These are phyloP conservation scores for Pichia sporocuriosa DNA, from an alignment of 805 yeast species.

Conservation along the genomic window DNA sequence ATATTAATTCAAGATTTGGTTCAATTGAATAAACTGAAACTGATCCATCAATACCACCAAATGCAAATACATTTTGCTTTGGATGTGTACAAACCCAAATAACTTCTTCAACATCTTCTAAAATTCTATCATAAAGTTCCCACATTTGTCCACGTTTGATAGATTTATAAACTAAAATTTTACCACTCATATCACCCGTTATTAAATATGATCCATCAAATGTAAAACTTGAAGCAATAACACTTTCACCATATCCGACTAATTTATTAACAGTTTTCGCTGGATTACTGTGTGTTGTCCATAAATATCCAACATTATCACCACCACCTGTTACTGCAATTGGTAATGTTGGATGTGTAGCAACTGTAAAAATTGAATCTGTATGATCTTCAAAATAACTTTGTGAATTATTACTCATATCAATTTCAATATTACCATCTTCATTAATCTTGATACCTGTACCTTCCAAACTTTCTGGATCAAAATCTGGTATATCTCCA, in stretches of 20 bases:
- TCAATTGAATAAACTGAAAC: constrained; percentile 87
- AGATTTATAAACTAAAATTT: constrained; percentile 64
- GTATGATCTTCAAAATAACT: constrained; percentile 84
- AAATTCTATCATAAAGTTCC: constrained; percentile 36
- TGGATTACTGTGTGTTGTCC: constrained; percentile 89
- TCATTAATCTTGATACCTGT: constrained; percentile 27
- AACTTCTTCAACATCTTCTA: constrained; percentile 87
- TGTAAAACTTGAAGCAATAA: constrained; percentile 77
- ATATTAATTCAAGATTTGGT: constrained; percentile 56
- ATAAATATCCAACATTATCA: constrained; percentile 79
- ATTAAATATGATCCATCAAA: constrained; percentile 72
- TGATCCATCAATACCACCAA: constrained; percentile 88
- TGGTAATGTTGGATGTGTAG: constrained; percentile 79
- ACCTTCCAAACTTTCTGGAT: constrained; percentile 11
- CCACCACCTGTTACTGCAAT: constrained; percentile 92
- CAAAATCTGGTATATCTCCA: constrained; percentile 29
- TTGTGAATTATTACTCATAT: constrained; percentile 83
- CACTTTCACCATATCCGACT: constrained; percentile 81
- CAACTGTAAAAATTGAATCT: constrained; percentile 81
- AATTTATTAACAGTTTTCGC: constrained; percentile 73
- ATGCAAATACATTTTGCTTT: constrained; percentile 68
- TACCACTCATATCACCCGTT: constrained; percentile 95
- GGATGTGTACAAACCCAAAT: constrained; percentile 83
- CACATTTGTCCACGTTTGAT: constrained; percentile 77
- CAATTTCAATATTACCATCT: constrained; percentile 62